A percentile compares a stretch with the other conserved stretches of the same genome.
Conservation (phyloP, 805 yeast genomes). For the Ogataea populi-albae region DNA sequence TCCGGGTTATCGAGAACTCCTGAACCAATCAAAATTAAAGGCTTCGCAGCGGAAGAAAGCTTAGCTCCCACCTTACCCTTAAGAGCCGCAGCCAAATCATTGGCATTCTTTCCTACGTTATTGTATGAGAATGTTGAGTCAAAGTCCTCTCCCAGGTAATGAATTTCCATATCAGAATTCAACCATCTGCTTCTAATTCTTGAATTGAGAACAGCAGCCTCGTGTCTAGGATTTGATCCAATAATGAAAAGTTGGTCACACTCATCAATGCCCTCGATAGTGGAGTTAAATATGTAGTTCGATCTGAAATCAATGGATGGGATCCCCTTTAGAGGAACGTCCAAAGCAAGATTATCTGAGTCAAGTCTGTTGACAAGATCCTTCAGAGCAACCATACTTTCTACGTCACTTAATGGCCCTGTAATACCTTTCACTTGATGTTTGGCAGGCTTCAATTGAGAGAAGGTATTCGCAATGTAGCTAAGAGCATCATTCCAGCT, state of each 20-base stretch:
- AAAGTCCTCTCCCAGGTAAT: constrained; percentile 71
- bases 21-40: constrained; percentile 78
- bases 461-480: constrained; percentile 61
- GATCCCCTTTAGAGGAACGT: constrained; percentile 53
- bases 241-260: constrained; percentile 78
- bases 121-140: constrained; percentile 71
- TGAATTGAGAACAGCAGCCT: constrained; percentile 84
- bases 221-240: constrained; percentile 87
- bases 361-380: constrained; percentile 74
- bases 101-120: constrained; percentile 60
- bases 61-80: constrained; percentile 67
- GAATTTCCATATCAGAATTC: constrained; percentile 59
- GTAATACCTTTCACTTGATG: constrained; percentile 78
- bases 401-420: constrained; percentile 82
- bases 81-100: constrained; percentile 57
- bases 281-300: constrained; percentile 75
- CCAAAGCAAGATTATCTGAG: constrained; percentile 77
- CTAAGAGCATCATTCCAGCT: constrained; percentile 87
- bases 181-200: constrained; percentile 82
- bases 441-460: constrained; percentile 53
- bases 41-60: constrained; percentile 63
- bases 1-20: constrained; percentile 70
- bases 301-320: constrained; percentile 78
- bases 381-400: constrained; percentile 76
- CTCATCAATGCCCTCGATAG: constrained; percentile 74